A percentile compares a stretch with the other conserved stretches of the same genome.
These are phyloP conservation scores for Neoscytalidium dimidiatum DNA, from an alignment of 2,329 filamentous ascomycete genomes.

Conservation along the genomic window DNA sequence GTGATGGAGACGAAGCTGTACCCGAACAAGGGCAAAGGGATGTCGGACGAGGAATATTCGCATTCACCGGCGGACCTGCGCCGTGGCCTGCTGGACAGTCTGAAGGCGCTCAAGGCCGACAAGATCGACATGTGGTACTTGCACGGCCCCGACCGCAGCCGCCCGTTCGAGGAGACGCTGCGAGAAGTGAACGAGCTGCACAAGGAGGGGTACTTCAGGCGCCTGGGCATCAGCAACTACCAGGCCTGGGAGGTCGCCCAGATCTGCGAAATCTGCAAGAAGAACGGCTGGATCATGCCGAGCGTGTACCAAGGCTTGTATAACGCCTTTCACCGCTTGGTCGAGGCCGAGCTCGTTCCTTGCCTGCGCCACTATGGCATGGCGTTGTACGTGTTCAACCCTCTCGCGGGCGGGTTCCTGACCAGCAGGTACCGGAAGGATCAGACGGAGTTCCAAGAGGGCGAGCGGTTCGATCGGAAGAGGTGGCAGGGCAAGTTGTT, in stretches of 20 bases:
- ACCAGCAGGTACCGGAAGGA: slow-evolving; percentile 43
- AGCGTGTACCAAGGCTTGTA: slow-evolving; percentile 52
- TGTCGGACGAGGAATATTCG: slow-evolving; percentile 17
- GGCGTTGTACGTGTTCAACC: slow-evolving; percentile 45
- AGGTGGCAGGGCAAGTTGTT: slow-evolving; percentile 41
- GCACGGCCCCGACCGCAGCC: slow-evolving; percentile 52
- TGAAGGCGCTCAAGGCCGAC: slow-evolving; percentile 41
- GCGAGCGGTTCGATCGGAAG: slow-evolving; percentile 43
- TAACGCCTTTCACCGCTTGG: slow-evolving; percentile 46
- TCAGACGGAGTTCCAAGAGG: slow-evolving; percentile 38
- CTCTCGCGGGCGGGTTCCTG: slow-evolving; percentile 39
- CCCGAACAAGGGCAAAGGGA: slow-evolving; percentile 29
- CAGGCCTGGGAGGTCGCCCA: slow-evolving; percentile 50
- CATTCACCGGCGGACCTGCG: slow-evolving; percentile 32
- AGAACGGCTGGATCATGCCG: slow-evolving; percentile 46
- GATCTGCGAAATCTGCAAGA: slow-evolving; percentile 48
- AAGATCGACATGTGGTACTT: slow-evolving; percentile 54
- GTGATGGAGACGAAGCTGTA: slow-evolving; percentile 48
- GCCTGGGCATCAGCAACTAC: slow-evolving; percentile 51
- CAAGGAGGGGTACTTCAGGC: slow-evolving; percentile 48
- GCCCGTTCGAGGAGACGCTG: slow-evolving; percentile 50
- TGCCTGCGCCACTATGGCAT: slow-evolving; percentile 45
- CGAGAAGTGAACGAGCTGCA: slow-evolving; percentile 49
- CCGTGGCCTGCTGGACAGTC: slow-evolving; percentile 36
- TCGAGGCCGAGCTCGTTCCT: slow-evolving; percentile 47